These are phyloP conservation scores for Capsicum chinense DNA, from an alignment of 257 asterid species.

Conservation along the genomic window DNA sequence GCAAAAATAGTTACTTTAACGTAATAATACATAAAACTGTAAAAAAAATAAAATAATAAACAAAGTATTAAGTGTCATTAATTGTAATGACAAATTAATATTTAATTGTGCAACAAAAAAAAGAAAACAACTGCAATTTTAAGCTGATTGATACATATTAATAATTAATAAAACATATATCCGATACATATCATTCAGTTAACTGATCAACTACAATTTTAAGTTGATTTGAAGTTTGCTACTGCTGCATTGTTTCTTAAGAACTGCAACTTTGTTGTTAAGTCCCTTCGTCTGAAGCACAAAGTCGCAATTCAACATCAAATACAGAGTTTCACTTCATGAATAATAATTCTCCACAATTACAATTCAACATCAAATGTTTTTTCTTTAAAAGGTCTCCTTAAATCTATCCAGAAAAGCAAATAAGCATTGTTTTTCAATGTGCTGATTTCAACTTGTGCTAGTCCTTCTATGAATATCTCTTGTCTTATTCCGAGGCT, in stretches of 20 bases:
- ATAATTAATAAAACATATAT: too few species aligned
- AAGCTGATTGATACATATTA: slow-evolving; percentile 47
- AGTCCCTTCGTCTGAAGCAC: slow-evolving; percentile 44
- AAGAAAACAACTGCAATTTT: neutral
- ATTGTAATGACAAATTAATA: too few species aligned
- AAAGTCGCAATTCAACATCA: slow-evolving; percentile 65
- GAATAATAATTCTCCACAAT: neutral
- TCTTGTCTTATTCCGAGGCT: slow-evolving; percentile 56
- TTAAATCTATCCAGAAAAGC: slow-evolving; percentile 74
- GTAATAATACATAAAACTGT: too few species aligned
- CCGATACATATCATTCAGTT: too few species aligned
- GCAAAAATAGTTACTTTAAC: too few species aligned
- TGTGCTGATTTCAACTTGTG: slow-evolving; percentile 57
- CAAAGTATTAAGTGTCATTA: too few species aligned
- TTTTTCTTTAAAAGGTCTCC: slow-evolving; percentile 50
- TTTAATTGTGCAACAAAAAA: too few species aligned
- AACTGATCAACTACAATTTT: too few species aligned
- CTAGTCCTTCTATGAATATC: slow-evolving; percentile 48
- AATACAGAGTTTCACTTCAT: slow-evolving; percentile 76
- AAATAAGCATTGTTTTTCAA: slow-evolving; percentile 67
- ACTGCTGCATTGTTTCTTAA: slow-evolving; percentile 55
- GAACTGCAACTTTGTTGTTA: slow-evolving; percentile 14
- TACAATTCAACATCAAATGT: slow-evolving; percentile 67
- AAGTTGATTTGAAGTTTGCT: slow-evolving; percentile 47
- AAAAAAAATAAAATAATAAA: too few species aligned